These are phyloP conservation scores for Teratosphaeria destructans DNA, from an alignment of 2,329 filamentous ascomycete genomes.

Conservation along the genomic window DNA sequence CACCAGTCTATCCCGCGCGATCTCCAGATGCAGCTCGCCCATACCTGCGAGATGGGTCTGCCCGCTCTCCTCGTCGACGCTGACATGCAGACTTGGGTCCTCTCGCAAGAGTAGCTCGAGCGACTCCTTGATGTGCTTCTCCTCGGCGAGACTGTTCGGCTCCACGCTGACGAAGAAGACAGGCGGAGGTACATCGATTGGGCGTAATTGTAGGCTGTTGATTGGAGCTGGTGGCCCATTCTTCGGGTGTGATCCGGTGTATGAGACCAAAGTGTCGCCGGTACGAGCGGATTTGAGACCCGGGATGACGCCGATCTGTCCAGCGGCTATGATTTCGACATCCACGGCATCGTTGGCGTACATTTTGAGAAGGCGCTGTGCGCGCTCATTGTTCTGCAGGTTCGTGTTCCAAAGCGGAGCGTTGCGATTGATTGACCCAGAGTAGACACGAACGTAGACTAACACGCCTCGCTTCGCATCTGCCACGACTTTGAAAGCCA, in stretches of 20 bases:
- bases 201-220: slow-evolving; percentile 68
- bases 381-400: slow-evolving; percentile 65
- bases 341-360: slow-evolving; percentile 82
- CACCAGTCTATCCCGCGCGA: slow-evolving; percentile 77
- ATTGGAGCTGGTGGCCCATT: slow-evolving; percentile 58
- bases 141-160: slow-evolving; percentile 63
- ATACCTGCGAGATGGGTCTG: slow-evolving; percentile 91
- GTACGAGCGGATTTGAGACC: slow-evolving; percentile 87
- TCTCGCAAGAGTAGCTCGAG: slow-evolving; percentile 73
- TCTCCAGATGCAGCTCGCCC: slow-evolving; percentile 91
- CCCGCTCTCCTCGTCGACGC: slow-evolving; percentile 76
- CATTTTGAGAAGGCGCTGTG: slow-evolving; percentile 75
- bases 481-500: slow-evolving; percentile 88
- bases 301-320: slow-evolving; percentile 88
- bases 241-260: slow-evolving; percentile 50
- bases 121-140: slow-evolving; percentile 67
- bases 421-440: slow-evolving; percentile 66
- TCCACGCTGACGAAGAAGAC: slow-evolving; percentile 97
- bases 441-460: slow-evolving; percentile 87
- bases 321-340: slow-evolving; percentile 66
- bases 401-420: slow-evolving; percentile 78
- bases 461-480: slow-evolving; percentile 77
- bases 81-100: slow-evolving; percentile 83
- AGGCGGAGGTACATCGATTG: slow-evolving; percentile 80
- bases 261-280: slow-evolving; percentile 79